These are phyloP conservation scores for Colletotrichum tabaci DNA, from an alignment of 2,329 filamentous ascomycete genomes.

Conservation along the genomic window DNA sequence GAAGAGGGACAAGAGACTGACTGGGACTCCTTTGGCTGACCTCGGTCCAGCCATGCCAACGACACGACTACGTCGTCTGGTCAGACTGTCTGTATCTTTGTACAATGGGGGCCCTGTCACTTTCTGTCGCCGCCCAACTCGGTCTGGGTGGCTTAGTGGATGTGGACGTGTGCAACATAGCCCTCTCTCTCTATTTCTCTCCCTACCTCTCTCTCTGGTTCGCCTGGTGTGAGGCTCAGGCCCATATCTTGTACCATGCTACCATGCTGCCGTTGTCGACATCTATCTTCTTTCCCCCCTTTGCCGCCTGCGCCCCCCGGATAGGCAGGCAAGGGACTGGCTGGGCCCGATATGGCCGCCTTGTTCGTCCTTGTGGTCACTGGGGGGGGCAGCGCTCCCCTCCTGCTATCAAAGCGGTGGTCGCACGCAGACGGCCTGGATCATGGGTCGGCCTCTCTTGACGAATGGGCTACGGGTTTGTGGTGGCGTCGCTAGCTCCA, in stretches of 20 bases:
- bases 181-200: background rate
- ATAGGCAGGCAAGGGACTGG: conserved; percentile 8
- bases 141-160: conserved; percentile 8
- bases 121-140: conserved; percentile 12
- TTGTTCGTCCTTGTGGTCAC: conserved; percentile 12
- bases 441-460: conserved; percentile 28
- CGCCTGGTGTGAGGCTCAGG: conserved; percentile 14
- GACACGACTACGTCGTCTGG: conserved; percentile 26
- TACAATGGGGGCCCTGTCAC: conserved; percentile 32
- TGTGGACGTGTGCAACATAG: conserved; percentile 26
- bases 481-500: conserved; percentile 32
- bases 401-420: conserved; percentile 30
- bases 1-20: background rate
- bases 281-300: background rate
- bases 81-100: conserved; percentile 15
- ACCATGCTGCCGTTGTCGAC: conserved; percentile 27
- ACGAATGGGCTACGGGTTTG: conserved; percentile 20
- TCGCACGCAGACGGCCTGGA: conserved; percentile 39
- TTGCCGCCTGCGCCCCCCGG: conserved; percentile 10
- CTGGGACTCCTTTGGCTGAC: background rate
- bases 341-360: background rate
- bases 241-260: conserved; percentile 24
- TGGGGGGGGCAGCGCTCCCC: conserved; percentile 17
- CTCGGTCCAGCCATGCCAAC: conserved; percentile 28
- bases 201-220: background rate